These are phyloP conservation scores for Pseudopithomyces chartarum DNA, from an alignment of 2,329 filamentous ascomycete genomes.

Conservation along the genomic window DNA sequence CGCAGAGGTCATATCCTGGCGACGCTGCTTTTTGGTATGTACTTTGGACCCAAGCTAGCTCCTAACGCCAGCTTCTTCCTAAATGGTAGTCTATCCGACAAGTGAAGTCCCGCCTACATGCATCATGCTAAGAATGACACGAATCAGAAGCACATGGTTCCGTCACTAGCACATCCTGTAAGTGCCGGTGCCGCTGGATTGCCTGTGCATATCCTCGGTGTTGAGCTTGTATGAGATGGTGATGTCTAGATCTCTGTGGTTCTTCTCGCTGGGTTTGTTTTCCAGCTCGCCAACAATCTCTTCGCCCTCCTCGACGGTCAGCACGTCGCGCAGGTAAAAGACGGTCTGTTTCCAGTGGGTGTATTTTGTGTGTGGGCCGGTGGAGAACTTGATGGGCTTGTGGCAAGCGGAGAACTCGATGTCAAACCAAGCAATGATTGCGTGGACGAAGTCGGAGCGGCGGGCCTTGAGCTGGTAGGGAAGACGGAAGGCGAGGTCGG, in stretches of 20 bases:
- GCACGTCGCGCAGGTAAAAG: slow-evolving; percentile 92
- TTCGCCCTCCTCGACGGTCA: slow-evolving; percentile 90
- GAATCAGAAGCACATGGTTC: background rate
- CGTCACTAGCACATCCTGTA: slow-evolving; percentile 69
- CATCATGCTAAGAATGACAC: background rate
- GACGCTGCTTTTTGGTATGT: slow-evolving; percentile 7
- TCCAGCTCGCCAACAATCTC: slow-evolving; percentile 72
- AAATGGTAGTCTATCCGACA: slow-evolving; percentile 9
- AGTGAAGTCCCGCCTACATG: slow-evolving; percentile 2
- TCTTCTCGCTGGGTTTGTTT: slow-evolving; percentile 91
- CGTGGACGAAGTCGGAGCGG: slow-evolving; percentile 94
- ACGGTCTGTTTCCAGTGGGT: slow-evolving; percentile 99
- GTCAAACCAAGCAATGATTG: slow-evolving; percentile 97
- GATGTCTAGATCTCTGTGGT: slow-evolving; percentile 94
- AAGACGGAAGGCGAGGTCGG: slow-evolving; percentile 81
- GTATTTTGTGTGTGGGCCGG: slow-evolving; percentile 97
- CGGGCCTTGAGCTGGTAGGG: slow-evolving; percentile 78
- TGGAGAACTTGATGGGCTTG: slow-evolving; percentile 96
- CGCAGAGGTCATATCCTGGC: background rate
- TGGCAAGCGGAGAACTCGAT: slow-evolving; percentile 98
- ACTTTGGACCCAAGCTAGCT: background rate
- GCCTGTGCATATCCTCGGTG: slow-evolving; percentile 73
- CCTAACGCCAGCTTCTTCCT: slow-evolving; percentile 12
- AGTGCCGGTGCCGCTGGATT: slow-evolving; percentile 69
- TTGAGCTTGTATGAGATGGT: slow-evolving; percentile 80